phyloP scores from a whole-genome alignment of 2,329 filamentous ascomycete genomes.

The Sporothrix brunneoviolacea region DNA sequence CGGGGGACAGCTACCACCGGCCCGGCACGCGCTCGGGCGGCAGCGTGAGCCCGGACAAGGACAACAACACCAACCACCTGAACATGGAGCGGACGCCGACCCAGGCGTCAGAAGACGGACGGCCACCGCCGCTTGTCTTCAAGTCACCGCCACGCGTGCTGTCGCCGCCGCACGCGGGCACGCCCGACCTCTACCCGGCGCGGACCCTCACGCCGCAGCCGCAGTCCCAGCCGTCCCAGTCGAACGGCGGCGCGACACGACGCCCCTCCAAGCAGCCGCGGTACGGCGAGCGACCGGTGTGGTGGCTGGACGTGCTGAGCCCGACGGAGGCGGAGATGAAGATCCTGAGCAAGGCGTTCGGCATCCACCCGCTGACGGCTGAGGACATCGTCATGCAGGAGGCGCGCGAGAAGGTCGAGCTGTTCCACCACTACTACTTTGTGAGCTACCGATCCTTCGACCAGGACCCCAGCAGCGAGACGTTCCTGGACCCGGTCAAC shows the following conservation, averaged over 20 bases:
- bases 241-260: neutral
- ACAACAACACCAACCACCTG: neutral
- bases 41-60: conserved; percentile 8
- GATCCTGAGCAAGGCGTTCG: conserved; percentile 82
- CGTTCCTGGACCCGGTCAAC: conserved; percentile 91
- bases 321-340: conserved; percentile 96
- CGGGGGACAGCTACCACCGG: neutral
- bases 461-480: conserved; percentile 80
- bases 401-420: conserved; percentile 92
- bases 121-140: neutral
- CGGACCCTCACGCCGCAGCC: conserved; percentile 21
- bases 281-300: conserved; percentile 81
- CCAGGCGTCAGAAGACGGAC: conserved; percentile 1
- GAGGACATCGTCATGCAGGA: conserved; percentile 98
- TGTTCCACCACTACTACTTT: conserved; percentile 97
- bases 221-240: neutral
- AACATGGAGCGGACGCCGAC: conserved; percentile 1
- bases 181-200: neutral
- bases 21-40: conserved; percentile 5
- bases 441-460: conserved; percentile 98
- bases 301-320: conserved; percentile 90
- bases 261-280: conserved; percentile 29
- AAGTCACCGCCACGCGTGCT: conserved; percentile 5
- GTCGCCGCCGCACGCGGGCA: neutral
- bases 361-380: conserved; percentile 88